Base-by-base conservation (phyloP, 1,139 yeast genomes). In the Sugiyamaella neomexicana region DNA sequence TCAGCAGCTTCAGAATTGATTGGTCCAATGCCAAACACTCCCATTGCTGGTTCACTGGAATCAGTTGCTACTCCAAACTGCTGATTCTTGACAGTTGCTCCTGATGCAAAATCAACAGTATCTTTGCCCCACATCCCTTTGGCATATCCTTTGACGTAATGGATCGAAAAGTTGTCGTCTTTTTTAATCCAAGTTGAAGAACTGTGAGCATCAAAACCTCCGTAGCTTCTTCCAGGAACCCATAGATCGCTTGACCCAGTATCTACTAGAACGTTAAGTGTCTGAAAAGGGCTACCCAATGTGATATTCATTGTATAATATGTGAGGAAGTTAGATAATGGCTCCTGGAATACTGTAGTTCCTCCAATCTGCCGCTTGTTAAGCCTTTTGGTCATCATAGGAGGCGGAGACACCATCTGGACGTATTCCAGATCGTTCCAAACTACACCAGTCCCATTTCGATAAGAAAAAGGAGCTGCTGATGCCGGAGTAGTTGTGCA, bases 171-270 rank as follows among this genome's bases (percentile, higher is more conserved):
- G 15, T 56, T 56, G 16, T 59, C 58, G 38, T 50, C 48, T 31
- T 50, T 36, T 29, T 53, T 46, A n/a, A 55, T 48, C 66, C 67
- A 64, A 0, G 67, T 49, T 6, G 42, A 23, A 9, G 64, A 60
- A 8, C 34, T 16, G 15, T 36, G 42, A n/a, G 58, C 51, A 20
- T 59, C 59, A 52, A 56, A 62, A 27, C 65, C 65, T 32, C 62
- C 62, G 27, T 46, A 49, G 12, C 52, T 41, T 2, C 52, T 55
- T 6, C 61, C 59, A 57, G 72, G 72, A 12, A 84, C 79, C 89
- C 89, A 85, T 58, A 83, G 72, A 68, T 85, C 90, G 2, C 88
- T 77, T 2, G 88, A 83, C 0, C 90, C 90, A 2, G 90, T 83
- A 64, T 85, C 91, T 43, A 85, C 68, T 2, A 66, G 55, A 6